Conservation (phyloP, 805 yeast genomes). For the Grigorovia yakushimaensis region DNA sequence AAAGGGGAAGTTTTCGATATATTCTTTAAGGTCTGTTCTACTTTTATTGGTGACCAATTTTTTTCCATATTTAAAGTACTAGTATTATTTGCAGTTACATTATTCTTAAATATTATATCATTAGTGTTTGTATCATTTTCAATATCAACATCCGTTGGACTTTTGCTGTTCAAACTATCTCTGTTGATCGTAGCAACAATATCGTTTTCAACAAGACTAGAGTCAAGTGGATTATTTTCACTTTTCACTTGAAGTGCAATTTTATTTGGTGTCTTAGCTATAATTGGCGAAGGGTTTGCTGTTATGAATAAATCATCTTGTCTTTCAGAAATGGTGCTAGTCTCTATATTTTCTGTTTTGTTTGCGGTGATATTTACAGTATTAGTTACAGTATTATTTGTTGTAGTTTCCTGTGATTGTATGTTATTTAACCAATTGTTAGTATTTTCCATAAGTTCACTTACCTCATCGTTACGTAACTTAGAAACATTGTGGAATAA, state of each 20-base stretch:
- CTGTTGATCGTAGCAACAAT: too few species aligned
- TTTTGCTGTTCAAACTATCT: too few species aligned
- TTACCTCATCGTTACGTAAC: constrained; percentile 6
- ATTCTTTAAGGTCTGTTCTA: constrained; percentile 10
- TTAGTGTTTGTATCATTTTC: background rate
- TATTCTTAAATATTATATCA: background rate
- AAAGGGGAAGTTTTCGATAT: background rate
- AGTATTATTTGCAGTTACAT: background rate
- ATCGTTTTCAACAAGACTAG: too few species aligned
- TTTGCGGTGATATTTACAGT: background rate
- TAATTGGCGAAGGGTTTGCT: background rate
- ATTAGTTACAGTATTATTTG: background rate
- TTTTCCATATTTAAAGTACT: background rate
- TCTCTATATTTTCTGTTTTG: background rate
- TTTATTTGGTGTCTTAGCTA: constrained; percentile 3
- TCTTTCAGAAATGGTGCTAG: background rate
- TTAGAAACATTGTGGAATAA: constrained; percentile 3
- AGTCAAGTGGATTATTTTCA: constrained; percentile 3
- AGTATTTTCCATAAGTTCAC: background rate
- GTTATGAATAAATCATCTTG: constrained; percentile 3
- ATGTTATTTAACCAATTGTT: background rate
- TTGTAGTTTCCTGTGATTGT: background rate
- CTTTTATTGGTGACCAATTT: constrained; percentile 25
- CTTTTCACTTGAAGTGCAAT: too few species aligned
- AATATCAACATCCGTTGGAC: constrained; percentile 7